Evolutionary conservation across 371 early-diverging fungal genomes (phyloP).

Genomic region (Mortierella sp.): DNA sequence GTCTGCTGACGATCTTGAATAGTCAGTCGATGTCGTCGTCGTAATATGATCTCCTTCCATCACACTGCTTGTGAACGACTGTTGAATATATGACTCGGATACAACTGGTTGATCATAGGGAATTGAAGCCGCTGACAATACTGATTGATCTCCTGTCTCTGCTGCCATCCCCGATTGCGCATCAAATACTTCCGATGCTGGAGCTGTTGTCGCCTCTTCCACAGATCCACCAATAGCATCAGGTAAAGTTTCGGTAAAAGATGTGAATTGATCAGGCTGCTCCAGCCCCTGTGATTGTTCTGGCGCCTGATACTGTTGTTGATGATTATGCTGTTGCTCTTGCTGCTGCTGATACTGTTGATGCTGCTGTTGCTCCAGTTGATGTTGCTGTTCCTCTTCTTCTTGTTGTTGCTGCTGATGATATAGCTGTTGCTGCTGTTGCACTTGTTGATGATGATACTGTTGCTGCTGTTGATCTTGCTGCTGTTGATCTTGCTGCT

Average conservation of each 20-base stretch:
- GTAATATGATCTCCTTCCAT: conserved; percentile 15
- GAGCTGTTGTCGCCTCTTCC: too few species aligned
- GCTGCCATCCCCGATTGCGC: not conserved
- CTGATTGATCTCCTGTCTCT: not conserved
- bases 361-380: not conserved
- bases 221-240: not conserved
- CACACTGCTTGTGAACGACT: conserved; percentile 23
- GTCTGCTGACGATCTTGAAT: conserved; percentile 10
- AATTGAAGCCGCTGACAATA: not conserved
- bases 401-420: not conserved
- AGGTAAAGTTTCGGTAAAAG: not conserved
- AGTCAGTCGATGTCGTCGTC: conserved; percentile 6
- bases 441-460: not conserved
- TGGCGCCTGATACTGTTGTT: not conserved
- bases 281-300: not conserved
- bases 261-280: not conserved
- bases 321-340: not conserved
- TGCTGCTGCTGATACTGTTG: not conserved
- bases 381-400: not conserved
- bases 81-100: conserved; percentile 14
- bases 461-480: not conserved
- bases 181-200: not conserved
- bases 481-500: not conserved
- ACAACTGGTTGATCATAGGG: not conserved
- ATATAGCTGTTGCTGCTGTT: not conserved